A percentile compares a stretch with the other conserved stretches of the same genome.
Evolutionary conservation across 257 asterid species (phyloP).

Genomic region (Nicotiana attenuata): DNA sequence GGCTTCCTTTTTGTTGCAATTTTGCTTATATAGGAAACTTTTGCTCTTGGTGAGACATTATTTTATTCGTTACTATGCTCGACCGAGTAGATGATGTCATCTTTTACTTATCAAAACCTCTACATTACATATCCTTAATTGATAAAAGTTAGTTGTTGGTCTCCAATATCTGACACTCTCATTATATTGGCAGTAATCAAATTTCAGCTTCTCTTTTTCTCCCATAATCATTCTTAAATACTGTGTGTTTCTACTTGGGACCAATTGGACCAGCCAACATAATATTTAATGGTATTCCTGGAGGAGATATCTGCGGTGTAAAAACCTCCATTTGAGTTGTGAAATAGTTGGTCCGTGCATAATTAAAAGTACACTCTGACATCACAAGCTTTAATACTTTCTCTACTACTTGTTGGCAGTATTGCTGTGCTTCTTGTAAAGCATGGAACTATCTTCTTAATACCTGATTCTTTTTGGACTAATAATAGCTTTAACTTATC

Average conservation of each 20-base stretch:
- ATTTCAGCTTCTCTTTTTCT: not conserved
- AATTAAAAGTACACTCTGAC: not conserved
- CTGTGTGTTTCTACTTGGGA: not conserved
- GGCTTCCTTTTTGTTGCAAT: not conserved
- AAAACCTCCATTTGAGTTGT: not conserved
- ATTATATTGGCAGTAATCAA: not conserved
- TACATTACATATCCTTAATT: not conserved
- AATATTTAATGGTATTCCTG: not conserved
- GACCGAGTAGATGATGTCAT: not conserved
- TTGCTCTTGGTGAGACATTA: constrained; percentile 1
- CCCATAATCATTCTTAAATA: not conserved
- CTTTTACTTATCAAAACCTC: not conserved
- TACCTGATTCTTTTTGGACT: not conserved
- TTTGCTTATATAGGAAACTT: not conserved
- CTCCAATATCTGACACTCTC: not conserved
- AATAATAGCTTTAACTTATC: not conserved
- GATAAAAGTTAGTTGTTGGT: not conserved
- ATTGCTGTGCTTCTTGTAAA: not conserved
- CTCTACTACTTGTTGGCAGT: not conserved
- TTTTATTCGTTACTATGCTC: not conserved
- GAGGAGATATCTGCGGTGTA: constrained; percentile 1
- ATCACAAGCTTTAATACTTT: not conserved
- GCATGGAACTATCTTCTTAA: not conserved
- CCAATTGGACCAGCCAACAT: not conserved
- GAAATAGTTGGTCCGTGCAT: not conserved